Base-by-base conservation (phyloP, 306 rosid species). In the Begonia peltatifolia region DNA sequence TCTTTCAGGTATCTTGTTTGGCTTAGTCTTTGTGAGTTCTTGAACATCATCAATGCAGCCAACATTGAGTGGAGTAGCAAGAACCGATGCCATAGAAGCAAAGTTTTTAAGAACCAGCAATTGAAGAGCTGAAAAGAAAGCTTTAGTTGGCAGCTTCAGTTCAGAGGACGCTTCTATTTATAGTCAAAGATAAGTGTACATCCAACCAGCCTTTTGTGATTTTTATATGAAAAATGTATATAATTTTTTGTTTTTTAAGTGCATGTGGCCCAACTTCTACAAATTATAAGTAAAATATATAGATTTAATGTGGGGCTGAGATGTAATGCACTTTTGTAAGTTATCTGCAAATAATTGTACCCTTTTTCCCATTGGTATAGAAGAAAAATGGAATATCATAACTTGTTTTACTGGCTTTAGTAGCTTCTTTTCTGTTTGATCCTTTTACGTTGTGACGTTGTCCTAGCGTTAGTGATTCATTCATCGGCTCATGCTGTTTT, bases 41-140 rank as follows among this genome's bases (percentile, higher is more conserved):
- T 86, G 95, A 56, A 90, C 99, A 79, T 90, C 99, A 63, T 83
- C 86, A 50, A 90, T 83, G 68, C 83, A 84, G 9, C 95, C 95
- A 68, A 79, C 80, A 35, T 80, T 76, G 57, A 73, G n/a, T 12
- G 72, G 65, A 36, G 75, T 68, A 61, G 61, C 51, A 2, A 87
- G 80, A 41, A 54, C 80, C 7, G 95, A 92, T 66, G 92, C 82
- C 99, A 90, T 89, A 41, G 69, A 56, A 55, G 50, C 55, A 54
- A 47, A 56, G 57, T 46, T 47, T 47, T 46, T 56, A 30, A 11
- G 47, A 64, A 50, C 14, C 9, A 30, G n/a, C 12, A 46, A 17
- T 9, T 55, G 50, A 54, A 52, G 41, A 2, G n/a, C 14, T 23
- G 46, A 9, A 11, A 44, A 11, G 48, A 36, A 38, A 59, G 35